Percentiles rank a stretch among this genome's conserved stretches.
Evolutionary conservation across 2,329 filamentous ascomycete species (phyloP).

Genomic region (Verticillium isaacii): DNA sequence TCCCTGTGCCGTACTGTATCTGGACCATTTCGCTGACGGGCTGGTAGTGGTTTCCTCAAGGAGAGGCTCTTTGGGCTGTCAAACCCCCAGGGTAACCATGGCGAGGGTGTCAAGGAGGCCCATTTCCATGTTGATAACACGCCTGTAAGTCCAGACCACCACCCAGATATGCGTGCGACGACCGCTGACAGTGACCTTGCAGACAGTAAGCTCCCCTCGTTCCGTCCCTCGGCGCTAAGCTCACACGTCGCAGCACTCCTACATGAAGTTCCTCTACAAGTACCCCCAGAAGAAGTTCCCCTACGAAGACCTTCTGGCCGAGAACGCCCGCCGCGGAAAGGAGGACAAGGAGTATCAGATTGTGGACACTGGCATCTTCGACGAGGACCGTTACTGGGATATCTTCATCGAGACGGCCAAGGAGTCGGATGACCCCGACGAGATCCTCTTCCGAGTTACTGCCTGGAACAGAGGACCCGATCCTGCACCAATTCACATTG

Average conservation of each 20-base stretch:
- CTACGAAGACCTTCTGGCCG: conserved; percentile 80
- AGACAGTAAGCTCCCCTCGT: conserved; percentile 9
- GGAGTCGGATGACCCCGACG: conserved; percentile 85
- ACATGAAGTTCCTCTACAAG: conserved; percentile 99
- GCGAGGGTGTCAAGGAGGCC: conserved; percentile 93
- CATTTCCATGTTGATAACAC: conserved; percentile 97
- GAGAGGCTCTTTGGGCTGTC: conserved; percentile 92
- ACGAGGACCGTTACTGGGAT: conserved; percentile 91
- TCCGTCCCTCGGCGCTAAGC: background rate
- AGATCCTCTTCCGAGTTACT: conserved; percentile 88
- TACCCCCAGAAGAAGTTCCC: conserved; percentile 90
- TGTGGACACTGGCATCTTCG: conserved; percentile 81
- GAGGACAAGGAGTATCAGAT: conserved; percentile 87
- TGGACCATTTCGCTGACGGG: background rate
- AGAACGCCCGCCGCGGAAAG: conserved; percentile 74
- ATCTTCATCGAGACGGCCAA: conserved; percentile 97
- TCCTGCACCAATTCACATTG: conserved; percentile 83
- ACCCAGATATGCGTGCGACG: background rate
- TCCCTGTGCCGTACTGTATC: conserved; percentile 5
- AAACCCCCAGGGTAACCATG: conserved; percentile 95
- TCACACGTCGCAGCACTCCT: conserved; percentile 66
- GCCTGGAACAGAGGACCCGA: conserved; percentile 95
- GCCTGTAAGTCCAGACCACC: conserved; percentile 43
- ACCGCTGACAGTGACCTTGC: background rate
- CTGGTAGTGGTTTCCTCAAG: conserved; percentile 76